Base-by-base conservation (phyloP, 305 asterid species). In the Petunia hybrid region DNA sequence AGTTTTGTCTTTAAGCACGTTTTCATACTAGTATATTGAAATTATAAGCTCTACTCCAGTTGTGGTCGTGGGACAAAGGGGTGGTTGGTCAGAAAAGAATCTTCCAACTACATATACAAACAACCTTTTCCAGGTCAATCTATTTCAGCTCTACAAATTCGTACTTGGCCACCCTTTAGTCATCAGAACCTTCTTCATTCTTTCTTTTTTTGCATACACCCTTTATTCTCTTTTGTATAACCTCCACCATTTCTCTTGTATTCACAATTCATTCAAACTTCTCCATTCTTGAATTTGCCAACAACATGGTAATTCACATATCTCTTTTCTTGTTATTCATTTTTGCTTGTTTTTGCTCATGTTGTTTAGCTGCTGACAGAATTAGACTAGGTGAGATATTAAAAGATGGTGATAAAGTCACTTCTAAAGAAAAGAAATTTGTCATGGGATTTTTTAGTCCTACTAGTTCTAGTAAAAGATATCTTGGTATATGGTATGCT, bases 361-460 rank as follows among this genome's bases (percentile, higher is more conserved):
- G 82, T 67, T 75, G 80, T 71, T 80, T 51, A 36, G 90, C 89
- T 10, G 82, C 64, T 10, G 84, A 89, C 43, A 83, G 55, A 13
- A 77, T 95, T 64, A 65, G 83, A 4, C 8, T 3, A 35, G 93
- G 89, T 55, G 63, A 82, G 35, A 12, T 67, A 0, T 10, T 90
- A 12, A 79, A 61, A 80, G 97, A 92, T 77, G 95, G 97, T 53
- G 92, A 86, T 6, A 75, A 78, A 6, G 61, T 95, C 3, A 59
- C 89, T 76, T 95, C 99, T 2, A 31, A 48, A 0, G 88, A 84
- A n/a, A 77, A 80, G 41, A 82, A 13, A 38, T 95, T 90, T 84
- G 90, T 80, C 5, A 45, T 95, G 83, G 99, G 99, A 7, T 93
- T 93, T 85, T 95, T 95, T 48, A 88, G 94, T 87, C 93, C 95